Conservation (phyloP, 768 basidiomycete species). For the Rhizopogon salebrosus region DNA sequence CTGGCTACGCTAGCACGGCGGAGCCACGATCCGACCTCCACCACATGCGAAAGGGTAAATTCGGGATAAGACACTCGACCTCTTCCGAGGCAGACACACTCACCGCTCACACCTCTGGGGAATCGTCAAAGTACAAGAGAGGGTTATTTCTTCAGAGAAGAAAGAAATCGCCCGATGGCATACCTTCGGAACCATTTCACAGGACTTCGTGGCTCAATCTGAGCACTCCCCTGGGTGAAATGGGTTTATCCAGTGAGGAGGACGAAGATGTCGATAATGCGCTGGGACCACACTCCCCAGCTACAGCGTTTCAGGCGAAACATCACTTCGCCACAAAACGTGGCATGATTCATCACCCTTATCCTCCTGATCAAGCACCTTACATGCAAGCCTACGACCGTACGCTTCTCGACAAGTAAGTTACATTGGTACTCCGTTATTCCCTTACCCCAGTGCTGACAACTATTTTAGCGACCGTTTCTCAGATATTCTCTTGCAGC, state of each 20-base stretch:
- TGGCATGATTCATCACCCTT: slow-evolving; percentile 52
- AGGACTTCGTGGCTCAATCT: neutral
- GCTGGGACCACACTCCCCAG: neutral
- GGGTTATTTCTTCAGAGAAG: slow-evolving; percentile 14
- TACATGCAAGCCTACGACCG: slow-evolving; percentile 68
- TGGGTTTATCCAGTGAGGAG: neutral
- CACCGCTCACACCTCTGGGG: slow-evolving; percentile 3
- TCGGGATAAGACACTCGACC: neutral
- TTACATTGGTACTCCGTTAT: slow-evolving; percentile 4
- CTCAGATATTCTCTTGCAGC: slow-evolving; percentile 46
- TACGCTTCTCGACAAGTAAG: slow-evolving; percentile 54
- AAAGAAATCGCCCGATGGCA: slow-evolving; percentile 14
- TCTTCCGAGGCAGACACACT: slow-evolving; percentile 7
- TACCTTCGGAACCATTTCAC: slow-evolving; percentile 1
- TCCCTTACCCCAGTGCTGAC: slow-evolving; percentile 1
- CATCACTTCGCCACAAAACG: slow-evolving; percentile 20
- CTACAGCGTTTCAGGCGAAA: slow-evolving; percentile 16
- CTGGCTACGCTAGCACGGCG: slow-evolving; percentile 24
- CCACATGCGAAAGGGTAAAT: slow-evolving; percentile 3
- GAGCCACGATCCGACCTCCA: slow-evolving; percentile 12
- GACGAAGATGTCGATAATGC: neutral
- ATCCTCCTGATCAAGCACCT: slow-evolving; percentile 38
- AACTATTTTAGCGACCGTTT: slow-evolving; percentile 50
- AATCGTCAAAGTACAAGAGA: slow-evolving; percentile 17
- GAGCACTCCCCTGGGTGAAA: neutral